Evolutionary conservation across 75 land plant species (phyloP), one percentile per base, ranked within the genome.

Genomic region (Pinus tabuliformis): DNA sequence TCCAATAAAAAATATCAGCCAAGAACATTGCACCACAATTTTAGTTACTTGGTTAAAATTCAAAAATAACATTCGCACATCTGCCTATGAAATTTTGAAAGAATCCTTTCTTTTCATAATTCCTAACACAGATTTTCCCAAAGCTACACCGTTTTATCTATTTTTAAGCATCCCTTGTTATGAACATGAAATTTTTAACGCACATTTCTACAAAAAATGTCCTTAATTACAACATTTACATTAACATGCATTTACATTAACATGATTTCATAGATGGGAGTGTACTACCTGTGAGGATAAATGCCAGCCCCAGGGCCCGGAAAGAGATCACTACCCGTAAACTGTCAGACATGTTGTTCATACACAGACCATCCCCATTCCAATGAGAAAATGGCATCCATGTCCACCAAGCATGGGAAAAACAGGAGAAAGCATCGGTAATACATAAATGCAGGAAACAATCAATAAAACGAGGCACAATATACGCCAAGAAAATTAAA

Each of bases 301-400:
- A 94, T 75, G 11, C 99, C 98, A 62, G 98, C 95, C 14, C 90
- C 92, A 21, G 90, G 85, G 60, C 91, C 87, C 57, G 98, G 99
- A 45, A 70, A 77, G 13, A 92, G 79, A 80, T 97, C 98, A 82
- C 83, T 85, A 21, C 60, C 59, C n/a, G n/a, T n/a, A n/a, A n/a
- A n/a, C n/a, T n/a, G n/a, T n/a, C n/a, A n/a, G n/a, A n/a, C n/a
- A n/a, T n/a, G n/a, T n/a, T n/a, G n/a, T n/a, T n/a, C n/a, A n/a
- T n/a, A n/a, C n/a, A n/a, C n/a, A n/a, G n/a, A n/a, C n/a, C n/a
- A n/a, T n/a, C n/a, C n/a, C n/a, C n/a, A n/a, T n/a, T n/a, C n/a
- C n/a, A n/a, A n/a, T n/a, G n/a, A n/a, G n/a, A n/a, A n/a, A n/a
- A n/a, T n/a, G n/a, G n/a, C n/a, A n/a, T n/a, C n/a, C n/a, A n/a